Evolutionary conservation across 345 rosid species (phyloP).

Genomic region (Pseudoturritis turrita): DNA sequence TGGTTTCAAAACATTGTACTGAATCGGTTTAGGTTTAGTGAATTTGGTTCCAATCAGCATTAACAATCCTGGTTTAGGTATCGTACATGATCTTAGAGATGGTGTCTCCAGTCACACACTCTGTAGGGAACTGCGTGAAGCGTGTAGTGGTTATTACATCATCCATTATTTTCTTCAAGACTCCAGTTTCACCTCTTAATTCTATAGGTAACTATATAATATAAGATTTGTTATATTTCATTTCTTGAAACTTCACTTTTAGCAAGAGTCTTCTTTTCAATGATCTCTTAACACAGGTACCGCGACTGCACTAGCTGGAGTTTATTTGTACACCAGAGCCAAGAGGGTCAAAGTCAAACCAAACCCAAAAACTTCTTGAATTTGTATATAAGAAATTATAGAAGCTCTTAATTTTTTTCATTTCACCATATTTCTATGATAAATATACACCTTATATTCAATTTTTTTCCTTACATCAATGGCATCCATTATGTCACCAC

Average conservation of each 20-base stretch:
- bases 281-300: constrained; percentile 49
- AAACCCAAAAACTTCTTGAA: constrained; percentile 34
- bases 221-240: neutral
- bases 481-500: too few relatives aligned
- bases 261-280: neutral
- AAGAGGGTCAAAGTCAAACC: constrained; percentile 43
- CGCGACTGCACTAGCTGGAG: constrained; percentile 70
- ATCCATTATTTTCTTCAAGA: constrained; percentile 64
- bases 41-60: neutral
- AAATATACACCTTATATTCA: too few relatives aligned
- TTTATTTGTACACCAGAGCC: constrained; percentile 60
- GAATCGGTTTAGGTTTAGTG: neutral
- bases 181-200: constrained; percentile 57
- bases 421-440: neutral
- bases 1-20: neutral
- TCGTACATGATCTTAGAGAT: constrained; percentile 69
- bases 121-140: constrained; percentile 85
- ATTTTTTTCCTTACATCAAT: too few relatives aligned
- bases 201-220: constrained; percentile 42
- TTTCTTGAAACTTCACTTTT: neutral
- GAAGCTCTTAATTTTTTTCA: neutral
- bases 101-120: constrained; percentile 83
- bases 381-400: neutral
- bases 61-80: constrained; percentile 36
- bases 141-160: constrained; percentile 77